Conservation (phyloP, 805 yeast genomes). For the Kodamaea kaohsiungensis region DNA sequence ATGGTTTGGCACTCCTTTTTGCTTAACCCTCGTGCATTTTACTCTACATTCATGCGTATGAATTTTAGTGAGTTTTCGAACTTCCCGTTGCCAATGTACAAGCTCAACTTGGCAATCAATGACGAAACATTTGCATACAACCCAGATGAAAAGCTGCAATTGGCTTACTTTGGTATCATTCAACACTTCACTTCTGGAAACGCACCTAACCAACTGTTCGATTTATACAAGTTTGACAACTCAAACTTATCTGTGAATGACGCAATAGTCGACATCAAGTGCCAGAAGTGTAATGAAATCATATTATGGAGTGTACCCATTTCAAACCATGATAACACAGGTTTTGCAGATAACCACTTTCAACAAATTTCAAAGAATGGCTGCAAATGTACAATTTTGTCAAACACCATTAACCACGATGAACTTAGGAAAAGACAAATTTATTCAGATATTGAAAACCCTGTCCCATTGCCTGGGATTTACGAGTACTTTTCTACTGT, state of each 20-base stretch:
- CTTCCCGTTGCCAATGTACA: conserved; percentile 21
- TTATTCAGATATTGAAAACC: conserved; percentile 12
- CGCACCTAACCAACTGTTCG: conserved; percentile 3
- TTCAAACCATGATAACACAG: conserved; percentile 11
- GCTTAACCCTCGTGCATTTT: conserved; percentile 18
- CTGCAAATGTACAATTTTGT: not conserved
- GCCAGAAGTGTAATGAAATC: conserved; percentile 16
- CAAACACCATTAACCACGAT: conserved; percentile 18
- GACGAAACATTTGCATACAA: conserved; percentile 13
- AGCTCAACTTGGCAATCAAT: conserved; percentile 11
- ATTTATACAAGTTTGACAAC: conserved; percentile 3
- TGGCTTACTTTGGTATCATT: conserved; percentile 11
- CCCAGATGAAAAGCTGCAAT: conserved; percentile 10
- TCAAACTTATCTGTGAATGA: conserved; percentile 7
- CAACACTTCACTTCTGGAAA: conserved; percentile 3
- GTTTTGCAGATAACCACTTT: conserved; percentile 18
- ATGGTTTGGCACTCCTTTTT: conserved; percentile 27
- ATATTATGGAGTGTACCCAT: conserved; percentile 11
- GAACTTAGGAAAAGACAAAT: conserved; percentile 22
- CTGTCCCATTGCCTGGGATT: conserved; percentile 9
- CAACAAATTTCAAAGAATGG: not conserved
- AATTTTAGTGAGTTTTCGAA: conserved; percentile 16
- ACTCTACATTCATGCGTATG: conserved; percentile 18
- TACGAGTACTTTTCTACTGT: conserved; percentile 13
- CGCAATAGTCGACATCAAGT: conserved; percentile 11